Evolutionary conservation across 352 stramenopile genomes (phyloP).

Genomic region (Pythium brachiatum): DNA sequence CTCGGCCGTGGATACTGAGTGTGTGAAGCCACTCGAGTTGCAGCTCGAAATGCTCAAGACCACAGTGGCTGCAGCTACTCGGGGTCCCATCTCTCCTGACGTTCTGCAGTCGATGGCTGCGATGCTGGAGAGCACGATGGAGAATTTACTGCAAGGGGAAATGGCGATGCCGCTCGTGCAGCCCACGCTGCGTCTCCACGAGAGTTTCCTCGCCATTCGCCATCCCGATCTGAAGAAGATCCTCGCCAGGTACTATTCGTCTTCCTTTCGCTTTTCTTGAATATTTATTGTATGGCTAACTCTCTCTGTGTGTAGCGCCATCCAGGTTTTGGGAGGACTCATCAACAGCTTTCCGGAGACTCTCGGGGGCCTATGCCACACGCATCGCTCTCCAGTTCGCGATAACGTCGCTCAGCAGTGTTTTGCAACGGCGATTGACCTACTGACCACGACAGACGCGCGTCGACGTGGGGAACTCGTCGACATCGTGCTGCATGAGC

Average conservation of each 20-base stretch:
- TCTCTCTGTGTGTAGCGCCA: not conserved
- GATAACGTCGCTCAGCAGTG: slow-evolving; percentile 9
- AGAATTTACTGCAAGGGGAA: not conserved
- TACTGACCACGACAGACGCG: slow-evolving; percentile 1
- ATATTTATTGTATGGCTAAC: not conserved
- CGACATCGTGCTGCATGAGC: slow-evolving; percentile 8
- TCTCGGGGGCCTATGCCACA: slow-evolving; percentile 8
- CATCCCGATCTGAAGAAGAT: slow-evolving; percentile 9
- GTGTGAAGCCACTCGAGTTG: no score
- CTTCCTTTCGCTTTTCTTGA: not conserved
- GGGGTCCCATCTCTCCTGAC: not conserved
- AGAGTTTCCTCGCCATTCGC: not conserved
- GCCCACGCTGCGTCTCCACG: slow-evolving; percentile 4
- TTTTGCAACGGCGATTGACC: slow-evolving; percentile 13
- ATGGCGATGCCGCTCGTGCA: not conserved
- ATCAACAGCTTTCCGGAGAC: slow-evolving; percentile 13
- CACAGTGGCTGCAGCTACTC: not conserved
- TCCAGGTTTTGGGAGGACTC: not conserved
- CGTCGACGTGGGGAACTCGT: not conserved
- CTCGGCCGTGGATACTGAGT: no score
- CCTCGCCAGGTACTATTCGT: not conserved
- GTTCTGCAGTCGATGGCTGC: not conserved
- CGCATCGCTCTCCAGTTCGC: no score
- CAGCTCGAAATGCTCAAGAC: no score
- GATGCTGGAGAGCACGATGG: not conserved